Evolutionary conservation across 208 protist species (phyloP).

Genomic region (Trypanosomatidae sp.): DNA sequence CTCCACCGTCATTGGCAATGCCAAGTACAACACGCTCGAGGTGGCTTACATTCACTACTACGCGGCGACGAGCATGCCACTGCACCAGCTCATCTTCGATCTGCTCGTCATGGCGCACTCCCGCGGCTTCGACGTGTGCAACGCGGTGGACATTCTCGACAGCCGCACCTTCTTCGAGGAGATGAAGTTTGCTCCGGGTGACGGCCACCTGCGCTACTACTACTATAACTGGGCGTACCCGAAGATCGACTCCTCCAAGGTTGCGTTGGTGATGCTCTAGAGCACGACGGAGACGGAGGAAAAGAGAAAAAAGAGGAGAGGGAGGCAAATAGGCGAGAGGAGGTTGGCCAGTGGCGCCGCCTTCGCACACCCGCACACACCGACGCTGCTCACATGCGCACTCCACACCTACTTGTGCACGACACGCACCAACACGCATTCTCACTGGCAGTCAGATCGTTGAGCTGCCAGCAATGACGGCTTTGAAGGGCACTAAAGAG

Average conservation of each 20-base stretch:
- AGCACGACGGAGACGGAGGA: not conserved
- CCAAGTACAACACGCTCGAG: conserved; percentile 91
- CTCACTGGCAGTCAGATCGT: too few species aligned
- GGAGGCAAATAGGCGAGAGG: too few species aligned
- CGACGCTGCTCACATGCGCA: too few species aligned
- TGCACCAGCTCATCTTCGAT: conserved; percentile 91
- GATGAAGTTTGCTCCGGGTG: conserved; percentile 97
- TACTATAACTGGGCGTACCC: conserved; percentile 98
- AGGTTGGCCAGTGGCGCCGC: too few species aligned
- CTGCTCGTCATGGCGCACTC: conserved; percentile 90
- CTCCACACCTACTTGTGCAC: too few species aligned
- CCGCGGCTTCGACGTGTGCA: conserved; percentile 98
- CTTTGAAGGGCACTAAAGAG: too few species aligned
- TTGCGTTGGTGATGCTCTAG: conserved; percentile 95
- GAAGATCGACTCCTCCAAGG: conserved; percentile 58
- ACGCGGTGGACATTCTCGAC: conserved; percentile 97
- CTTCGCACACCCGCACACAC: too few species aligned
- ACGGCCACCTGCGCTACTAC: conserved; percentile 99
- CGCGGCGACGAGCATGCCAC: conserved; percentile 75
- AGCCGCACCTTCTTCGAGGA: conserved; percentile 90
- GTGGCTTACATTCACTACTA: conserved; percentile 98
- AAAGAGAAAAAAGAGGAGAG: too few species aligned
- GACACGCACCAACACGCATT: too few species aligned
- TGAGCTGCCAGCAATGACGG: too few species aligned
- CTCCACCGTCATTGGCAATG: conserved; percentile 96